A percentile compares a stretch with the other conserved stretches of the same genome.
phyloP scores from a whole-genome alignment of 345 rosid genomes.

The Boechera retrofracta region DNA sequence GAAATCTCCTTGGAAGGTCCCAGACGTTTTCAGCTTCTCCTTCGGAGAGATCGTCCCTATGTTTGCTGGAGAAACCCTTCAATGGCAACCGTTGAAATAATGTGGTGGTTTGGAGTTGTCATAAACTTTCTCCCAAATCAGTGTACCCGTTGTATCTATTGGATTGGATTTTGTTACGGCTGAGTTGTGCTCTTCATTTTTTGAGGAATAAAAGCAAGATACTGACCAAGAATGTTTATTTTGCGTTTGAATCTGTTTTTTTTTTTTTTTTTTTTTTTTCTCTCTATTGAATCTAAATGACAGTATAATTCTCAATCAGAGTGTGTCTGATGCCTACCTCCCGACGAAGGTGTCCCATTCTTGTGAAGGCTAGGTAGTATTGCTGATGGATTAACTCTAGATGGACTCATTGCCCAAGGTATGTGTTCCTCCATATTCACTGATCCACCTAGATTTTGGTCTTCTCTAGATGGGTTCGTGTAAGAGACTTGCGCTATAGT shows the following conservation, averaged over 20 bases:
- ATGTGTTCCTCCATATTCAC: slow-evolving; percentile 33
- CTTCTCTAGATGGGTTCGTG: background rate
- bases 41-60: slow-evolving; percentile 85
- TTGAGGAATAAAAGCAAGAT: slow-evolving; percentile 35
- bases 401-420: slow-evolving; percentile 39
- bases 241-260: background rate
- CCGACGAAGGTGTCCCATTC: slow-evolving; percentile 39
- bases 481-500: slow-evolving; percentile 12
- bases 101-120: slow-evolving; percentile 15
- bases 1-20: slow-evolving; percentile 77
- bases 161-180: slow-evolving; percentile 11
- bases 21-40: slow-evolving; percentile 65
- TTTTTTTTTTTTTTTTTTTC: background rate
- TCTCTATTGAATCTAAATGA: slow-evolving; percentile 15
- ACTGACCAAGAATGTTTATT: slow-evolving; percentile 31
- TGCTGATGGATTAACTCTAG: slow-evolving; percentile 12
- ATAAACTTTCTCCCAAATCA: background rate
- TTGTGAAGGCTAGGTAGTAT: slow-evolving; percentile 22
- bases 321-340: slow-evolving; percentile 29
- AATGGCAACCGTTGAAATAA: slow-evolving; percentile 56
- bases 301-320: slow-evolving; percentile 25
- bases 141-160: slow-evolving; percentile 20
- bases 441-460: slow-evolving; percentile 28
- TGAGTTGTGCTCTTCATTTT: slow-evolving; percentile 30
- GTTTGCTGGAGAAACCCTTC: slow-evolving; percentile 84